phyloP scores from a whole-genome alignment of 2,329 filamentous ascomycete species.

The Pochonia chlamydosporia region DNA sequence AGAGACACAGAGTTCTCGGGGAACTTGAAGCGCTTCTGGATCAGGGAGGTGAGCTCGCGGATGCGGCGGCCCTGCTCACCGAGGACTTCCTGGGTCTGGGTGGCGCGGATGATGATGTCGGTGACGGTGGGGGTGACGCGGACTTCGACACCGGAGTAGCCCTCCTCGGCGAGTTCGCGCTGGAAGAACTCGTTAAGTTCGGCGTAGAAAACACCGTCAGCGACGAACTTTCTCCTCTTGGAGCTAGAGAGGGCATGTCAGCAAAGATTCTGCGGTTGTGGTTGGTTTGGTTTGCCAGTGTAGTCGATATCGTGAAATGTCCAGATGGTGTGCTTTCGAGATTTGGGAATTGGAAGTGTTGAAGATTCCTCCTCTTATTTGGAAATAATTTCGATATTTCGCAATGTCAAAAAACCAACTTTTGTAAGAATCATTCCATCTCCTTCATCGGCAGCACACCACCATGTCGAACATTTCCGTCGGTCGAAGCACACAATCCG shows the following conservation, averaged over 20 bases:
- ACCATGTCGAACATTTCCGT: not conserved
- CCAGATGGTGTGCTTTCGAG: not conserved
- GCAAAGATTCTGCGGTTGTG: slow-evolving; percentile 3
- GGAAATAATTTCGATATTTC: too few species aligned
- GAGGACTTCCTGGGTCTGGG: slow-evolving; percentile 99
- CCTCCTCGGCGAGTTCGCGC: slow-evolving; percentile 99
- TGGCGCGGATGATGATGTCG: slow-evolving; percentile 99
- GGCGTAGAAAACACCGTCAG: slow-evolving; percentile 99
- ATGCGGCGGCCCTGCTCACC: slow-evolving; percentile 99
- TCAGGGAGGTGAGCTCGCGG: slow-evolving; percentile 98
- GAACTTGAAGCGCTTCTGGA: slow-evolving; percentile 99
- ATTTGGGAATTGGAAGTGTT: not conserved
- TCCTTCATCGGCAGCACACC: not conserved
- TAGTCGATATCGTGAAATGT: slow-evolving; percentile 1
- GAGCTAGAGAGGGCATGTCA: slow-evolving; percentile 47
- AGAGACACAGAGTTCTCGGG: slow-evolving; percentile 99
- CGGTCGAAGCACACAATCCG: not conserved
- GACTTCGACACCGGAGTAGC: slow-evolving; percentile 99
- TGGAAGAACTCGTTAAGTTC: slow-evolving; percentile 99
- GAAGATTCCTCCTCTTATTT: slow-evolving; percentile 1
- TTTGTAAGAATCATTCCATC: not conserved
- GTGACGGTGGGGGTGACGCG: slow-evolving; percentile 99
- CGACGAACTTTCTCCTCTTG: slow-evolving; percentile 92
- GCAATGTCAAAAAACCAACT: not conserved
- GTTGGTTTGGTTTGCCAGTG: not conserved